Evolutionary conservation across 805 yeast genomes (phyloP).

Genomic region (Lipomyces anomalus): DNA sequence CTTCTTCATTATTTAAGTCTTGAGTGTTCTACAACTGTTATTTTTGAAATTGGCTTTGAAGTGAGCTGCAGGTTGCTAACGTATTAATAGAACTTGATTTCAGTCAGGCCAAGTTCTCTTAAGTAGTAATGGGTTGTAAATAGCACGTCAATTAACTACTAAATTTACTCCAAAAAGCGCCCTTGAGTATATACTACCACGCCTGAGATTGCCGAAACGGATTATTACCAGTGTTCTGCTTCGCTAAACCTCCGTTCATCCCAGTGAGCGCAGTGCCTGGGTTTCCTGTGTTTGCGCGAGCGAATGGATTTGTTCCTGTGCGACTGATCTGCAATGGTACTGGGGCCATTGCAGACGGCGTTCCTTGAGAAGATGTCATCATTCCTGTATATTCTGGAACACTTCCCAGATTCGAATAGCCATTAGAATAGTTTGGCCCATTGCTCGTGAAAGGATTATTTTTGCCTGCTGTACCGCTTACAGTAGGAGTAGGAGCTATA

Average conservation of each 20-base stretch:
- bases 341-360: slow-evolving; percentile 25
- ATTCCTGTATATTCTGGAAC: slow-evolving; percentile 63
- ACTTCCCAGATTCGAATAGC: background rate
- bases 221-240: slow-evolving; percentile 18
- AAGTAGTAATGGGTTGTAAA: background rate
- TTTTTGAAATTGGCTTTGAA: background rate
- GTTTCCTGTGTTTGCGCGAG: slow-evolving; percentile 20
- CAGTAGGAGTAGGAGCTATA: slow-evolving; percentile 1
- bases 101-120: slow-evolving; percentile 32
- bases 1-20: too few relatives aligned
- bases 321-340: too few relatives aligned
- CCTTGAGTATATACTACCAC: background rate
- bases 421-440: background rate
- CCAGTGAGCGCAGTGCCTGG: background rate
- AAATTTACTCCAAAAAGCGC: background rate
- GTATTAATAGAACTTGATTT: slow-evolving; percentile 34
- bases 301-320: slow-evolving; percentile 9
- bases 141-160: too few relatives aligned
- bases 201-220: slow-evolving; percentile 17
- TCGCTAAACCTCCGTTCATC: slow-evolving; percentile 4
- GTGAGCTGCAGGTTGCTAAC: too few relatives aligned
- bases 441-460: background rate
- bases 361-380: too few relatives aligned
- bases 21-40: slow-evolving; percentile 1
- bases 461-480: background rate